Evolutionary conservation across 2,329 filamentous ascomycete species (phyloP).

Genomic region (Phialophora tarda): DNA sequence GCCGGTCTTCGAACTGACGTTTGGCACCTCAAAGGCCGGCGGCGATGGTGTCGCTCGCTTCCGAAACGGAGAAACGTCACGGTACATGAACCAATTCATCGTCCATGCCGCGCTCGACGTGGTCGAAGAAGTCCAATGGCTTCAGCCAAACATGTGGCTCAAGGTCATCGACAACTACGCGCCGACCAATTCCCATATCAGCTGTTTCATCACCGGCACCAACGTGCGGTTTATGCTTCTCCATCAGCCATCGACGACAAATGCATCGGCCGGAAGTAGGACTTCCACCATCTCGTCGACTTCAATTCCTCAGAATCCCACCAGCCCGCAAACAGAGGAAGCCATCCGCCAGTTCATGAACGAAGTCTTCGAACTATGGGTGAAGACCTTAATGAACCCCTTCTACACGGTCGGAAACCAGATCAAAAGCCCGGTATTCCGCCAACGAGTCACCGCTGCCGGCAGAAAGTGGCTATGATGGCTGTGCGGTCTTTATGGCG

Average conservation of each 20-base stretch:
- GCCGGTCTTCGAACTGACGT: constrained; percentile 94
- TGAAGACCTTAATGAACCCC: constrained; percentile 96
- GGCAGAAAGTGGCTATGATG: constrained; percentile 86
- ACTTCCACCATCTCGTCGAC: constrained; percentile 56
- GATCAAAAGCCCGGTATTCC: constrained; percentile 85
- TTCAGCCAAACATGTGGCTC: constrained; percentile 85
- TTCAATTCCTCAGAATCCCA: constrained; percentile 83
- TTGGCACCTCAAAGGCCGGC: constrained; percentile 93
- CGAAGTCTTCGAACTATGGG: constrained; percentile 95
- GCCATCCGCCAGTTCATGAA: constrained; percentile 92
- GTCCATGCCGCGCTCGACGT: constrained; percentile 93
- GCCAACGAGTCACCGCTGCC: constrained; percentile 78
- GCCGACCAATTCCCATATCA: constrained; percentile 80
- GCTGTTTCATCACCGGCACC: constrained; percentile 88
- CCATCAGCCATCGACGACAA: constrained; percentile 71
- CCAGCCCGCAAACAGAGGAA: constrained; percentile 88
- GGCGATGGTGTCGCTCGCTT: constrained; percentile 92
- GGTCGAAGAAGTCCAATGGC: constrained; percentile 96
- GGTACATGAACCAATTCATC: constrained; percentile 97
- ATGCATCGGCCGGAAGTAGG: constrained; percentile 42
- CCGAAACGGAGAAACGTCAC: constrained; percentile 73
- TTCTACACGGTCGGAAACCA: constrained; percentile 89
- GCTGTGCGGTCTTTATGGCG: neutral
- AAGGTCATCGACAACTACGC: constrained; percentile 97
- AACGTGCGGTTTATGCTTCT: constrained; percentile 95